phyloP scores from a whole-genome alignment of 352 stramenopile species.

The Peronospora belbahrii region DNA sequence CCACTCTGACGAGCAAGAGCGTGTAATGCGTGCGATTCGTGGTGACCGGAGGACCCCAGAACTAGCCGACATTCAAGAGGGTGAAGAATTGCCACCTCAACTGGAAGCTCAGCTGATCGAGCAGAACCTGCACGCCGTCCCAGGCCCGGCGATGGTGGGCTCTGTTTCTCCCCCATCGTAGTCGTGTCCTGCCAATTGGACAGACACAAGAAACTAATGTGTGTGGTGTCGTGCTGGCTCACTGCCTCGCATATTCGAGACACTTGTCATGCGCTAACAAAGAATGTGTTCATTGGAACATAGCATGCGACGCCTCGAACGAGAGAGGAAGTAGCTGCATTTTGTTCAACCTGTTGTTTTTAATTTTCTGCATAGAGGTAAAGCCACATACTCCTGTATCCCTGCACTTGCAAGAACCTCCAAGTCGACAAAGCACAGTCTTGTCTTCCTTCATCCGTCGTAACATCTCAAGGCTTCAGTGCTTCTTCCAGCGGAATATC shows the following conservation, averaged over 20 bases:
- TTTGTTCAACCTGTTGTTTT: conserved; percentile 24
- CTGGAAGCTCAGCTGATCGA: conserved; percentile 30
- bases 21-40: conserved; percentile 71
- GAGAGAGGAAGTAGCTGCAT: neutral
- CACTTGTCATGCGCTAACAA: conserved; percentile 13
- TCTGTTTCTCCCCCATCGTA: conserved; percentile 14
- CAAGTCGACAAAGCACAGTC: neutral
- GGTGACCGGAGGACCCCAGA: conserved; percentile 35
- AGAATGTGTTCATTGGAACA: conserved; percentile 17
- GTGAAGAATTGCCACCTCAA: conserved; percentile 26
- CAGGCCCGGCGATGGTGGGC: conserved; percentile 15
- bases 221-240: neutral
- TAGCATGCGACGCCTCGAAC: neutral
- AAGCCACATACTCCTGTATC: conserved; percentile 1
- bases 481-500: conserved; percentile 69
- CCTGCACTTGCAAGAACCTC: conserved; percentile 1
- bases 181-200: neutral
- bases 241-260: conserved; percentile 6
- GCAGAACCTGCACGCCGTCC: conserved; percentile 23
- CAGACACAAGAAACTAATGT: neutral
- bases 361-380: conserved; percentile 19
- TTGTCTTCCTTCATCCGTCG: conserved; percentile 1
- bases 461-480: conserved; percentile 35
- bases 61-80: conserved; percentile 23
- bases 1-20: conserved; percentile 75